These are phyloP conservation scores for Arachis stenosperma DNA, from an alignment of 306 rosid species.

Conservation along the genomic window DNA sequence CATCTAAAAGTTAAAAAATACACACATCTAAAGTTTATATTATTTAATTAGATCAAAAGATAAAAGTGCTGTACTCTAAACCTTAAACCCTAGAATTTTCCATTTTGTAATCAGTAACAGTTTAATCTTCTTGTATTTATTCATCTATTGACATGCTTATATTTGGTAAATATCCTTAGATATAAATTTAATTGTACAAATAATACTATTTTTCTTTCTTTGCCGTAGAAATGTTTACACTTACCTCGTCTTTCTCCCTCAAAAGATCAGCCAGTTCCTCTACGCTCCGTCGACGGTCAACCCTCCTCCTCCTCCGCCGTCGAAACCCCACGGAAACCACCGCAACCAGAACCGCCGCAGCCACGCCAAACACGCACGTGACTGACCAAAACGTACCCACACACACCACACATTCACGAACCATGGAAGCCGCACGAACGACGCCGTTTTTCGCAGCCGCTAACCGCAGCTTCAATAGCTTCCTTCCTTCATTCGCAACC, in stretches of 20 bases:
- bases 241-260: constrained; percentile 68
- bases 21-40: too few species aligned
- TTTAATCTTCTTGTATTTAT: too few species aligned
- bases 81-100: too few species aligned
- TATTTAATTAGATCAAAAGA: too few species aligned
- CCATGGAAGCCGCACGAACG: constrained; percentile 30
- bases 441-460: constrained; percentile 44
- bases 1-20: too few species aligned
- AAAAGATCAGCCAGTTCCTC: constrained; percentile 42
- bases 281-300: constrained; percentile 17
- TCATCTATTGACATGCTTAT: too few species aligned
- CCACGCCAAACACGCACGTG: constrained; percentile 42
- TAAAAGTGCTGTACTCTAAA: too few species aligned
- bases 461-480: constrained; percentile 39
- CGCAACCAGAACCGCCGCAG: constrained; percentile 33
- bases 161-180: too few species aligned
- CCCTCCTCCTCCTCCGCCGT: constrained; percentile 38
- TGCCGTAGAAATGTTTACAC: background rate
- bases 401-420: constrained; percentile 28
- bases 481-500: constrained; percentile 39
- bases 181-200: too few species aligned
- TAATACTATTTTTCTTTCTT: too few species aligned
- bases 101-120: too few species aligned
- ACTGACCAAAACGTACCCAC: constrained; percentile 51
- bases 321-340: constrained; percentile 34